A percentile compares a stretch with the other conserved stretches of the same genome.
phyloP scores from a whole-genome alignment of 768 basidiomycete genomes.

The Dictyophora rubrovolvata region DNA sequence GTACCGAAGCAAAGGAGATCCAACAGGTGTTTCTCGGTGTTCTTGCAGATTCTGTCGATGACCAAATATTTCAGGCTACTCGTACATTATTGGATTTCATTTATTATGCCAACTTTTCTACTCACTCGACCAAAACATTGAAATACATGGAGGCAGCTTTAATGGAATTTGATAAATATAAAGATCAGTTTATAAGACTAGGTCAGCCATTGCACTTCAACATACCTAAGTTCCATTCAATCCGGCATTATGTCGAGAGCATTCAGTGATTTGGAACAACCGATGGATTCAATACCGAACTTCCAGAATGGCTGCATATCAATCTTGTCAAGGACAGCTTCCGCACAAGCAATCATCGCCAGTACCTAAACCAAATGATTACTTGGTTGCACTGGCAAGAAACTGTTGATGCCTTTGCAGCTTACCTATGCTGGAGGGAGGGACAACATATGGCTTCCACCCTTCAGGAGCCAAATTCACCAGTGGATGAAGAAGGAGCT shows the following conservation, averaged over 20 bases:
- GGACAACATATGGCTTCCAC: too few species aligned
- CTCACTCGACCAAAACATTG: constrained; percentile 22
- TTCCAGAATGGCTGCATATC: constrained; percentile 12
- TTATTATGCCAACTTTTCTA: constrained; percentile 21
- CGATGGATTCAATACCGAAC: constrained; percentile 11
- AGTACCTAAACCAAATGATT: constrained; percentile 12
- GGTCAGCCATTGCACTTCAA: constrained; percentile 16
- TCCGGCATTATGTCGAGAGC: neutral
- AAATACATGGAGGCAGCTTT: constrained; percentile 17
- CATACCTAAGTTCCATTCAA: constrained; percentile 14
- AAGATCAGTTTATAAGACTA: constrained; percentile 21
- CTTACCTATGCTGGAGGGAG: constrained; percentile 4
- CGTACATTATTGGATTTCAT: constrained; percentile 26
- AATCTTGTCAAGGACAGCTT: constrained; percentile 11
- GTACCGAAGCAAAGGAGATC: constrained; percentile 30
- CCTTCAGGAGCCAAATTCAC: too few species aligned
- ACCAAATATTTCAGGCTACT: constrained; percentile 17
- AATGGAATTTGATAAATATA: constrained; percentile 20
- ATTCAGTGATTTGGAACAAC: constrained; percentile 11
- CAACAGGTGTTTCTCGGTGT: constrained; percentile 20
- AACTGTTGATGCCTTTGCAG: neutral
- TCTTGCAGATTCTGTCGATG: constrained; percentile 6
- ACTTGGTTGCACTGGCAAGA: constrained; percentile 7
- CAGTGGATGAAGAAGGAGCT: too few species aligned
- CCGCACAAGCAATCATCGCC: constrained; percentile 7